Evolutionary conservation across 495 filamentous ascomycete genomes (phyloP), one percentile per base, ranked within the genome.

Genomic region (Massariosphaeria phaeospora): DNA sequence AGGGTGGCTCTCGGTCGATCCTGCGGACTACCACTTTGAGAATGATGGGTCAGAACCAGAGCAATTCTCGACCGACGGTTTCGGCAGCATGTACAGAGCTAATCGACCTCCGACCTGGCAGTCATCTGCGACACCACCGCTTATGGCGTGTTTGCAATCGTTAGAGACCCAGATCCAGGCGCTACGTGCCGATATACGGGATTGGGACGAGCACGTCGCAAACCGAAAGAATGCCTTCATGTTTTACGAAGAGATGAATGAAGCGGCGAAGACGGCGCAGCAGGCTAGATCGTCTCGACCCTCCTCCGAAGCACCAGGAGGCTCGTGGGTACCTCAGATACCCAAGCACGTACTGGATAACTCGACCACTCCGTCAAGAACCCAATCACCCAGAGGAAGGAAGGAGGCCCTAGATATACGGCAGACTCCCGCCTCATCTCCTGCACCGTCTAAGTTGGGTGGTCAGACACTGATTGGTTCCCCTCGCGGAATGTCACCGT

Each of bases 1-100:
- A 64, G 83, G 84, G 12, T 97, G 94, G 93, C 76, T 97, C n/a
- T 71, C 91, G 10, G 81, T 88, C 15, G 80, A 88, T 55, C 85
- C 89, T 0, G 66, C 74, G 17, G 72, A 73, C 46, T 85, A 86
- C 66, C 56, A 72, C 61, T 63, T 80, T 29, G 65, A 70, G n/a
- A 67, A 65, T 47, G 15, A 31, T 7, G 57, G 61, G 18, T 52
- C 26, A 18, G 60, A 52, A 41, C 59, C 50, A 10, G 30, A 50
- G 24, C 8, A 57, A 4, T 55, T 52, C 40, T 42, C 38, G 13
- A 45, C 50, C 21, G 42, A 56, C 25, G 27, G 30, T 42, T 40
- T 49, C 23, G 38, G 44, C 30, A 57, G 56, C 31, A 53, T 64
- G 48, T 52, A 62, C 51, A 34, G 29, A 41, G 66, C 66, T 11